Conservation (phyloP, 306 rosid genomes). For the Begonia loranthoides region DNA sequence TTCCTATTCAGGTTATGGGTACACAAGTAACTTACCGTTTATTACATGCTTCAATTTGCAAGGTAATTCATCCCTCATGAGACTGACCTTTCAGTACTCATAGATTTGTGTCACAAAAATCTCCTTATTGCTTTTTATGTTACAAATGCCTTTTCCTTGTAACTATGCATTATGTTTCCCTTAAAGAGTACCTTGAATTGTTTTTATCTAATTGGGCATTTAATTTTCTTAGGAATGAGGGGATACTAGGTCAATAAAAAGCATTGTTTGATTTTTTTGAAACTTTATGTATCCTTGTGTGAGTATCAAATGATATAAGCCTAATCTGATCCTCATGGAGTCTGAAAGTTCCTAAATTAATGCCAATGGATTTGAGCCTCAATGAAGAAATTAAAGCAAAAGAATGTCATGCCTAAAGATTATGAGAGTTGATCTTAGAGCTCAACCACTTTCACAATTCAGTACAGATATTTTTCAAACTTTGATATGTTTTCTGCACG, state of each 20-base stretch:
- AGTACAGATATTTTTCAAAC: background rate
- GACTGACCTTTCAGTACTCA: background rate
- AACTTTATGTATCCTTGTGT: background rate
- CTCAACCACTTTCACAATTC: background rate
- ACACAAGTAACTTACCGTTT: conserved; percentile 30
- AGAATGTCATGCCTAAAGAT: background rate
- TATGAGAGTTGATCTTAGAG: background rate
- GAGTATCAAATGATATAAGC: background rate
- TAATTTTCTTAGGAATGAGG: too few species aligned
- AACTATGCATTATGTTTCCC: too few species aligned
- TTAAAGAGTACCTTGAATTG: too few species aligned
- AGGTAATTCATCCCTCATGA: conserved; percentile 36
- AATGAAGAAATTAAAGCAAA: background rate
- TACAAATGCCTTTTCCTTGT: too few species aligned
- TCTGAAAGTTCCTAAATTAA: background rate
- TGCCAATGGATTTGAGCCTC: background rate
- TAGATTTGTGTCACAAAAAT: conserved; percentile 1
- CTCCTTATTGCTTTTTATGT: background rate
- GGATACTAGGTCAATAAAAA: too few species aligned
- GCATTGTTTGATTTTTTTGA: background rate
- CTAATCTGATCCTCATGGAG: background rate
- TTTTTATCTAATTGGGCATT: too few species aligned
- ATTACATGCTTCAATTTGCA: conserved; percentile 53
- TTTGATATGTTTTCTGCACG: background rate
- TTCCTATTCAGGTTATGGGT: conserved; percentile 32